Base-by-base conservation (phyloP, 163 green algal genomes). In the Chlamydomonas reinhardtii region DNA sequence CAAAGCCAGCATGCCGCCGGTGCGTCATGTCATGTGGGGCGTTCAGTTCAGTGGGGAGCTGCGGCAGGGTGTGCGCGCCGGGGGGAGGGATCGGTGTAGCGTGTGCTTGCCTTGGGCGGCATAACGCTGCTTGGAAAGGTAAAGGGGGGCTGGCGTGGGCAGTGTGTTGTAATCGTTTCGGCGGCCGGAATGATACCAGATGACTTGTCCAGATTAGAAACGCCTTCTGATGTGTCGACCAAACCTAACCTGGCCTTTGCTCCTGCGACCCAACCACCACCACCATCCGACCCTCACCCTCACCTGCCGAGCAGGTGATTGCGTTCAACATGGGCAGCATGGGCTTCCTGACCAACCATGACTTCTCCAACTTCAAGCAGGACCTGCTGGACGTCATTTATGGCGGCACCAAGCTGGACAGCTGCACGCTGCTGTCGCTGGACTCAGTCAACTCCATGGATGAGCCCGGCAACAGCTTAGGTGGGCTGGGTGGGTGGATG, bases 321-420 rank as follows among this genome's bases (percentile, higher is more conserved):
- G 92, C 90, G 77, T 98, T 99, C 91, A 96, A 98, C 91, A 89
- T 98, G 43, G 96, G 96, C 19, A 97, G 93, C 27, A 92, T 98
- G 68, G 95, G 96, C 62, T 98, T 99, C 87, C 89, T 98, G 31
- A 98, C 97, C 68, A 96, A 96, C 80, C 95, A 98, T 86, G 73
- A 91, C n/a, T 97, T 94, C 65, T 12, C 88, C 0, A 90, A 96
- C 35, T 96, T 94, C 87, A 87, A 88, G 69, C 19, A 92, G 22
- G 96, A 98, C 89, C 91, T 99, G 74, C 62, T 76, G 2, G 91
- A 92, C 52, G 93, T 95, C 5, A 94, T 95, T 37, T 92, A 90
- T 66, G 92, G 92, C 29, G 87, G 74, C 20, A 62, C 83, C 68
- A 89, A 90, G 76, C 90, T 94, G 31, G 91, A 88, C 75, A 89